Evolutionary conservation across 306 rosid genomes (phyloP), one percentile per base, ranked within the genome.

Genomic region (Dalbergia oliveri): DNA sequence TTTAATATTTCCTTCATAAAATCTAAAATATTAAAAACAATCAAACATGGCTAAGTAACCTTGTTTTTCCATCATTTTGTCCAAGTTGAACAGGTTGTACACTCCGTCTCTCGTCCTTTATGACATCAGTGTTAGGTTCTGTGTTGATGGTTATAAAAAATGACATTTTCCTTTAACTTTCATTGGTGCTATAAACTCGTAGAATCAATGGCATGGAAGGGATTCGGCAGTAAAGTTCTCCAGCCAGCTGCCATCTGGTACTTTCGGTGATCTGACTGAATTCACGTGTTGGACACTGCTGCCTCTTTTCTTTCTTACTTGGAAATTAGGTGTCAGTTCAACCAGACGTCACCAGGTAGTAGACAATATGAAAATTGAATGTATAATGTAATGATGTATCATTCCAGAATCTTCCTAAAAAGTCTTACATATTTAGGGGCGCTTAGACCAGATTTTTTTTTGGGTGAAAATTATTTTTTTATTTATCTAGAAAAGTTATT

Each of bases 241-340:
- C 47, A 19, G 26, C n/a, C 73, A 71, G 64, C 78, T 71, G 78
- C 72, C 71, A 31, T 49, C 26, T 79, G 57, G 66, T 62, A 31
- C 26, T 15, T 79, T 50, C 72, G 49, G 56, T 16, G 37, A 33
- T 45, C 16, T 44, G 43, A 69, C 51, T 77, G 56, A 63, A 41
- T 33, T 62, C 79, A 79, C 72, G 23, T 45, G 69, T 43, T 12
- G 67, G 56, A 13, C 43, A 53, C 43, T 31, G n/a, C 2, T 26
- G 0, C 68, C 43, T 35, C 10, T 1, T 56, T 43, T 16, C 19
- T 41, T 31, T 58, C 47, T 80, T 34, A 60, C 59, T 23, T 68
- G 59, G 16, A 19, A 67, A 15, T 11, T 23, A 50, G 59, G 33
- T 57, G 61, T 23, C n/a, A 15, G 4, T 45, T n/a, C 43, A 45